Conservation (phyloP, 2,329 filamentous ascomycete genomes). For the Xenosphaeropsis pyriputrescens region DNA sequence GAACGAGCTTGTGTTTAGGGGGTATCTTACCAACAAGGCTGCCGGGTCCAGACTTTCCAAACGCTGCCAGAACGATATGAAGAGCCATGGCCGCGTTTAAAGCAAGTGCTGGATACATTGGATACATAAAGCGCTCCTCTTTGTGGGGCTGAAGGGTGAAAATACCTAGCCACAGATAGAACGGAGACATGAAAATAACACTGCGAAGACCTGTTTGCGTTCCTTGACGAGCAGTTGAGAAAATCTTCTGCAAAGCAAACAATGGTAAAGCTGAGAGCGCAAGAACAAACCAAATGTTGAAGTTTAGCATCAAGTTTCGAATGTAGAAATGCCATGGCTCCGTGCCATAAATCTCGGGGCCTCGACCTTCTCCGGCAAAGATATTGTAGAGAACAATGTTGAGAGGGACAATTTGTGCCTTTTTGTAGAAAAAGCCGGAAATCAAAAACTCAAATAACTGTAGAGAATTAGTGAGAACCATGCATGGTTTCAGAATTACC, state of each 20-base stretch:
- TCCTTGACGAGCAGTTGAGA: conserved; percentile 44
- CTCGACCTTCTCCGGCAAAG: conserved; percentile 61
- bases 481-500: conserved; percentile 1
- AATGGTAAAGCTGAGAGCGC: conserved; percentile 63
- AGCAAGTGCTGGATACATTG: conserved; percentile 78
- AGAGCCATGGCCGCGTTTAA: conserved; percentile 77
- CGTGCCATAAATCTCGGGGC: conserved; percentile 85
- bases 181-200: conserved; percentile 65
- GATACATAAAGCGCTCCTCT: conserved; percentile 98
- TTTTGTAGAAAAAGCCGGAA: conserved; percentile 77
- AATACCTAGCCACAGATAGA: conserved; percentile 88
- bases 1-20: conserved; percentile 54
- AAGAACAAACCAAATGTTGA: conserved; percentile 85
- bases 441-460: conserved; percentile 55
- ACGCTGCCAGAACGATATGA: conserved; percentile 62
- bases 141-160: conserved; percentile 93
- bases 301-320: conserved; percentile 82
- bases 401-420: conserved; percentile 62
- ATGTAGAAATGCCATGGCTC: conserved; percentile 97
- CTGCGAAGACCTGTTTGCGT: conserved; percentile 61
- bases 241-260: conserved; percentile 55
- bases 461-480: conserved; percentile 7
- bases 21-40: conserved; percentile 59
- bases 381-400: conserved; percentile 97
- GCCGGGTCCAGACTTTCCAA: conserved; percentile 57